Evolutionary conservation across 345 rosid species (phyloP).

Genomic region (Sonneratia alba): DNA sequence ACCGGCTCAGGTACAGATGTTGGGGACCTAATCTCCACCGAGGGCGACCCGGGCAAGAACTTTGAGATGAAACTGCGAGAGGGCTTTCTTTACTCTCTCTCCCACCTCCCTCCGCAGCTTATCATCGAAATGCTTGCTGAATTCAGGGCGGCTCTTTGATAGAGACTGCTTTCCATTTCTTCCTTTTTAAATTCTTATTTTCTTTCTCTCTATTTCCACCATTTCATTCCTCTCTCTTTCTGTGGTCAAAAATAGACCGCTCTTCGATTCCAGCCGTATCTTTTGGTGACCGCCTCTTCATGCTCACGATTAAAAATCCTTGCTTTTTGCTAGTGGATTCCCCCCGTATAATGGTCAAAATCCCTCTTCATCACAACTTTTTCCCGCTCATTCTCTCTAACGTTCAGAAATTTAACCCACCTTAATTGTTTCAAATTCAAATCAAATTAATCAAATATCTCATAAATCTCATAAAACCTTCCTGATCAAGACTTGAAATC

Average conservation of each 20-base stretch:
- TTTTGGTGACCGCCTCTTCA: neutral
- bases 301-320: neutral
- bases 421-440: too few relatives aligned
- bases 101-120: conserved; percentile 1
- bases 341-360: neutral
- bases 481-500: too few relatives aligned
- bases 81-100: neutral
- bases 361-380: neutral
- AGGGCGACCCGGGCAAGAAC: conserved; percentile 2
- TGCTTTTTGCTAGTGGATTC: neutral
- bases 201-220: neutral
- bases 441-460: too few relatives aligned
- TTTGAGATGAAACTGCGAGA: neutral
- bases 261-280: too few relatives aligned
- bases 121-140: conserved; percentile 9
- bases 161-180: neutral
- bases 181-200: neutral
- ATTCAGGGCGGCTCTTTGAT: conserved; percentile 15
- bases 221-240: neutral
- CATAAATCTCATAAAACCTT: too few relatives aligned
- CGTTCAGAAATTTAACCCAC: too few relatives aligned
- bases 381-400: too few relatives aligned
- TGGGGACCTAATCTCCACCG: conserved; percentile 8
- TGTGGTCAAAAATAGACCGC: neutral
- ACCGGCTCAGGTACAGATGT: neutral